Evolutionary conservation across 257 asterid genomes (phyloP), one percentile per base, ranked within the genome.

Genomic region (Rehmannia glutinosa): DNA sequence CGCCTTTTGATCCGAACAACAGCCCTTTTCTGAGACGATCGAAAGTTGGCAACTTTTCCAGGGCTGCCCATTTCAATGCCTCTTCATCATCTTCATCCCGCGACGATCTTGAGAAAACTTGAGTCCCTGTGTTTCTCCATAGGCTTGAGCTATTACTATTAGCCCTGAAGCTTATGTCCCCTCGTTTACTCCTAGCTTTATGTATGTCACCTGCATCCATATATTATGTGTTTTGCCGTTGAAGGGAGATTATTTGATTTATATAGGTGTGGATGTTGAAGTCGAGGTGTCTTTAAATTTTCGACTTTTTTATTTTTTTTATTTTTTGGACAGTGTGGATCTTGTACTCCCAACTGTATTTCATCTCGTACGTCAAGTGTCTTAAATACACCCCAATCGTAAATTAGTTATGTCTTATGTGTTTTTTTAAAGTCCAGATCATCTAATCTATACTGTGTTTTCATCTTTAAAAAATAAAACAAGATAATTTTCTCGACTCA

Each of bases 41-140:
- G 5, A 78, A 82, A 1, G 95, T 87, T 4, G 95, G 92, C 17
- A 87, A 66, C 7, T 79, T 81, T 50, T 87, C 95, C 6, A 87
- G 78, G 2, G 95, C 87, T 1, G 95, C 95, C 95, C 95, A 87
- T 66, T 82, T 82, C 27, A 87, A 69, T 33, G 89, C 91, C 57
- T 83, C 95, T 32, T 87, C 92, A 16, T 87, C 91, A 13, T 87
- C 87, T 45, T 82, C 89, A 2, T 83, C 88, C 0, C 86, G 78
- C 2, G 84, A 52, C 0, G 92, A 81, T n/a, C 79, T 57, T 2
- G 84, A 68, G 53, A 81, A 83, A 0, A 59, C 82, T 32, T 81
- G 80, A 0, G 68, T 42, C 0, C 78, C 84, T 0, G 83, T 79
- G 51, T 75, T 73, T 50, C 86, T 70, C 85, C 85, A 86, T 43